phyloP scores from a whole-genome alignment of 768 basidiomycete genomes.

The Pleurotus tuber-regium region DNA sequence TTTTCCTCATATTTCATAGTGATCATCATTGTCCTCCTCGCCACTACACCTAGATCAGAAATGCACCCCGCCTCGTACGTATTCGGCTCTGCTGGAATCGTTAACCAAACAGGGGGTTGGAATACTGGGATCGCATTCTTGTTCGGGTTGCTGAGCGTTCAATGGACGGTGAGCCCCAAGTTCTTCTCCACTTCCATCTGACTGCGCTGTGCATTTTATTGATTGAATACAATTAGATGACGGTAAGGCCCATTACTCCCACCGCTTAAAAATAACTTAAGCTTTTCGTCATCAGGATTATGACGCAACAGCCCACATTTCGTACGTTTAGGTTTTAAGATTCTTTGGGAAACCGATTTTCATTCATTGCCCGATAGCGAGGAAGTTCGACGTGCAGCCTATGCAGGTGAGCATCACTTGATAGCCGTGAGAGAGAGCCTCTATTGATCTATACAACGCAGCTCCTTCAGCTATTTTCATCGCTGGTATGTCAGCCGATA shows the following conservation, averaged over 20 bases:
- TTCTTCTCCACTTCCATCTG: conserved; percentile 1
- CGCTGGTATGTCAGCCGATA: conserved; percentile 33
- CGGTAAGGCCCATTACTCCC: conserved; percentile 36
- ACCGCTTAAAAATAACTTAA: background rate
- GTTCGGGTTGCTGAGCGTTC: conserved; percentile 82
- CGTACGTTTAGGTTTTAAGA: conserved; percentile 41
- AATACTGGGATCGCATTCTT: conserved; percentile 79
- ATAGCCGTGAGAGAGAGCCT: background rate
- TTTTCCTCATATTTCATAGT: conserved; percentile 36
- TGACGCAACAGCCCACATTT: conserved; percentile 80
- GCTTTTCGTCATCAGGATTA: conserved; percentile 50
- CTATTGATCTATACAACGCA: conserved; percentile 15
- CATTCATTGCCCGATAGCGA: conserved; percentile 41
- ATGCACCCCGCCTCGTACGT: conserved; percentile 83
- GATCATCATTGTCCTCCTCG: conserved; percentile 82
- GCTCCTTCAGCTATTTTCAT: conserved; percentile 63
- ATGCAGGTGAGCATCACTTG: conserved; percentile 49
- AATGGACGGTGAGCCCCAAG: conserved; percentile 68
- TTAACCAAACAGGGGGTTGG: conserved; percentile 81
- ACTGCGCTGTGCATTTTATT: conserved; percentile 19
- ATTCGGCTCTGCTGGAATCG: conserved; percentile 70
- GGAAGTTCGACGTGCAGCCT: conserved; percentile 77
- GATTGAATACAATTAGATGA: conserved; percentile 55
- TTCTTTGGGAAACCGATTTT: conserved; percentile 7
- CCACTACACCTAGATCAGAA: conserved; percentile 65